Evolutionary conservation across 768 basidiomycete genomes (phyloP), one percentile per base, ranked within the genome.

Genomic region (Psilocybe azurescens): DNA sequence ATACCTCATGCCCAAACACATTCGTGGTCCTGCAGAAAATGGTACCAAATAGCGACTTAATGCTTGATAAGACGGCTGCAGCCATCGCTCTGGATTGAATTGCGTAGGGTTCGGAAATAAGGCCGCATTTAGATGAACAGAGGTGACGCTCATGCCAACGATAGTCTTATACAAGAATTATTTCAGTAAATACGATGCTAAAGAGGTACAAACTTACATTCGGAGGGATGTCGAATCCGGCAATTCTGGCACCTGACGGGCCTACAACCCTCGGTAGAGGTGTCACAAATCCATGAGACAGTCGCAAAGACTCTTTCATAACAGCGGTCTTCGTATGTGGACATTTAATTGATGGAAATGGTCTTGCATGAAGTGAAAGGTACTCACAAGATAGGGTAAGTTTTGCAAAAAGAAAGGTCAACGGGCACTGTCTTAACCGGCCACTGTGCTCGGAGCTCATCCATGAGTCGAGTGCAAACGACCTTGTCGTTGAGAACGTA

Each of bases 1-100:
- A n/a, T 50, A 82, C 80, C 79, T 82, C 41, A 79, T 73, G 11
- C 81, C 80, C 11, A 81, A 67, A 61, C 79, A 83, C 69, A 75
- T 79, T 30, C 83, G 72, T 14, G 81, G 77, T 9, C 81, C 81
- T 53, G 74, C 77, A 10, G 79, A 80, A 61, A 84, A 83, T 18
- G 78, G 70, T 10, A 80, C 75, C 18, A 84, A 62, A 62, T 78
- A 75, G 10, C 70, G 69, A 28, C 78, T 77, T 16, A 81, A 71
- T 8, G 69, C 61, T 50, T 64, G 69, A 13, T 72, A 72, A 50
- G 73, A 64, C 1, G 70, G 65, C 6, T 73, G 65, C 8, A 81
- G 70, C 81, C 81, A 84, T 29, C 83, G 70, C 51, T 81, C 80
- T 1, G 81, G 81, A 8, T 60, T 64, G 61, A 83, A 83, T 8